Conservation (phyloP, 768 basidiomycete genomes). For the Hypsizygus marmoreus region DNA sequence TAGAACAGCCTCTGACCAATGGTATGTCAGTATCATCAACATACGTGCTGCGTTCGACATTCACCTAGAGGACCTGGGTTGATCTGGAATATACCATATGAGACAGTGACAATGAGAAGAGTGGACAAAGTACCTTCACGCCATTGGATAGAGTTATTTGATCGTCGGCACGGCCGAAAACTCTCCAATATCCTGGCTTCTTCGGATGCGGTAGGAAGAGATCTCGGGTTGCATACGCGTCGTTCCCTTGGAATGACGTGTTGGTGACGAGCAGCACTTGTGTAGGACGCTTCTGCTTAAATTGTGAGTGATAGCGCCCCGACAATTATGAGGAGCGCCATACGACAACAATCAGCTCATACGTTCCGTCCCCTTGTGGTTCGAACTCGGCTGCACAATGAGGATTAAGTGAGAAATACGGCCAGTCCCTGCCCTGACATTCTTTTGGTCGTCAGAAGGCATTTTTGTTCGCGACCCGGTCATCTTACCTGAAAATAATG, state of each 20-base stretch:
- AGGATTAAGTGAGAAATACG: slow-evolving; percentile 20
- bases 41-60: too few species aligned
- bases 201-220: slow-evolving; percentile 28
- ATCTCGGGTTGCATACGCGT: slow-evolving; percentile 23
- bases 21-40: not conserved
- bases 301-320: too few species aligned
- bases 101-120: not conserved
- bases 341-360: slow-evolving; percentile 22
- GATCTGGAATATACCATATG: too few species aligned
- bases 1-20: too few species aligned
- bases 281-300: too few species aligned
- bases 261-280: too few species aligned
- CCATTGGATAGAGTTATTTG: slow-evolving; percentile 23
- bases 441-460: slow-evolving; percentile 6
- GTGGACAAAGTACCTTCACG: slow-evolving; percentile 19
- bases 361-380: slow-evolving; percentile 18
- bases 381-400: slow-evolving; percentile 16
- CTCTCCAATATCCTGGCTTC: slow-evolving; percentile 20
- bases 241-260: slow-evolving; percentile 9
- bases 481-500: slow-evolving; percentile 7
- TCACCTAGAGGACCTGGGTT: too few species aligned
- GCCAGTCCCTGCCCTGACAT: slow-evolving; percentile 20
- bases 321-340: not conserved
- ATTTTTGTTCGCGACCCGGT: too few species aligned
- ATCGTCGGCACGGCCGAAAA: slow-evolving; percentile 25